Base-by-base conservation (phyloP, 1,284 basidiomycete species). In the Athelia psychrophila region DNA sequence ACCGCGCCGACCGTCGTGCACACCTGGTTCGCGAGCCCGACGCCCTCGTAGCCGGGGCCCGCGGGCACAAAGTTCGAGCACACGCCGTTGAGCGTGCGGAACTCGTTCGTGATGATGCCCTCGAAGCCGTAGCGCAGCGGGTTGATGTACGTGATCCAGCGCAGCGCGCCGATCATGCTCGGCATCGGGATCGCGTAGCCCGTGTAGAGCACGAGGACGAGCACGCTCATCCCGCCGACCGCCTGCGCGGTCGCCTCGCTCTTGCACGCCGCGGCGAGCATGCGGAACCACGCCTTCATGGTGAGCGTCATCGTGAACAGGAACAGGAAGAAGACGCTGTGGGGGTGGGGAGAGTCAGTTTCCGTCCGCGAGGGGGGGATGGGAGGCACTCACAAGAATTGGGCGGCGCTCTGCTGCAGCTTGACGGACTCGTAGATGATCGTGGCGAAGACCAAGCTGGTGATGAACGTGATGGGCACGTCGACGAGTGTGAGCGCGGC, bases 71-170 rank as follows among this genome's bases (percentile, higher is more conserved):
- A 55, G 2, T 58, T 58, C 6, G 73, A 61, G 52, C 78, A 81
- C 16, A 63, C 49, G 4, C 71, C 74, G 12, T 73, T 48, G 3
- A 80, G 56, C 0, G 70, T 74, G 54, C 73, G 76, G 65, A 83
- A 81, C 62, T 85, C 83, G 66, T 85, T 85, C 20, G 72, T 68
- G 38, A 83, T 64, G 35, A 83, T 56, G 2, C 72, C 70, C 56
- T 82, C 80, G 56, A 83, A 83, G 0, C 73, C 76, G 53, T 79
- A 84, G 46, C 66, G 68, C 20, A 80, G 48, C 55, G 78, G 82
- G 53, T 86, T 84, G 27, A 85, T 74, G 47, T 77, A 84, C 2
- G 78, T 78, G 35, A 87, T 79, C 86, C 86, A 88, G 19, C 73
- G 70, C 51, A 88, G 65, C 2, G 80, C 83, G 10, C 79, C 80